A percentile compares a stretch with the other conserved stretches of the same genome.
phyloP scores from a whole-genome alignment of 2,329 filamentous ascomycete genomes.

The Dendryphion nanum region DNA sequence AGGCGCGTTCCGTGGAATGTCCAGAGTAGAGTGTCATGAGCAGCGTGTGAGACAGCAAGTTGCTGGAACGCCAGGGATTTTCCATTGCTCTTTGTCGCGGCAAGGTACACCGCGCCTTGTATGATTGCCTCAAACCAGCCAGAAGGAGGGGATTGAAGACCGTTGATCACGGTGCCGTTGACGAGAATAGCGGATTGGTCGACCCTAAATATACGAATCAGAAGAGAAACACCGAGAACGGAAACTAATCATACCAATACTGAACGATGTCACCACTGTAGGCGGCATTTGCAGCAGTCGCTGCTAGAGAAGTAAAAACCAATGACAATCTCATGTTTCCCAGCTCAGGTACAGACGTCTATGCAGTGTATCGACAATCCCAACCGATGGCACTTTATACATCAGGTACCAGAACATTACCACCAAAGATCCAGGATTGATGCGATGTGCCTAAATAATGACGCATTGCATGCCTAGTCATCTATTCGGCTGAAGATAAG shows the following conservation, averaged over 20 bases:
- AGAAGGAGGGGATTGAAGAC: conserved; percentile 25
- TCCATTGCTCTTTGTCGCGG: conserved; percentile 16
- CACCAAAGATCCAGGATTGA: too few relatives aligned
- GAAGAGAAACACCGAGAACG: not conserved
- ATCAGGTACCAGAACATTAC: too few relatives aligned
- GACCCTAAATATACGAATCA: too few relatives aligned
- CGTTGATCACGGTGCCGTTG: conserved; percentile 23
- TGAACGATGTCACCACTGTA: conserved; percentile 19
- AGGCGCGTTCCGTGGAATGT: conserved; percentile 26
- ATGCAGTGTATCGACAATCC: too few relatives aligned
- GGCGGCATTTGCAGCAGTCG: conserved; percentile 5
- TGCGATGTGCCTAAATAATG: too few relatives aligned
- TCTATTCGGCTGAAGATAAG: too few relatives aligned
- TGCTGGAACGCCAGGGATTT: conserved; percentile 25
- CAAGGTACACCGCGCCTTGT: conserved; percentile 22
- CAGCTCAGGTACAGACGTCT: too few relatives aligned
- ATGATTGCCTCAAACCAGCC: conserved; percentile 26
- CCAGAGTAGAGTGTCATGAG: conserved; percentile 26
- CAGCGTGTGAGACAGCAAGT: conserved; percentile 27
- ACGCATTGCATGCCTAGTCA: too few relatives aligned
- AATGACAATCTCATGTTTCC: too few relatives aligned
- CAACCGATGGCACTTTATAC: too few relatives aligned
- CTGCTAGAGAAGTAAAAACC: conserved; percentile 4
- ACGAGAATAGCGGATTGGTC: conserved; percentile 18
- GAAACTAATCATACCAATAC: conserved; percentile 16